Evolutionary conservation across 306 rosid genomes (phyloP).

Genomic region (Cicer yamashitae): DNA sequence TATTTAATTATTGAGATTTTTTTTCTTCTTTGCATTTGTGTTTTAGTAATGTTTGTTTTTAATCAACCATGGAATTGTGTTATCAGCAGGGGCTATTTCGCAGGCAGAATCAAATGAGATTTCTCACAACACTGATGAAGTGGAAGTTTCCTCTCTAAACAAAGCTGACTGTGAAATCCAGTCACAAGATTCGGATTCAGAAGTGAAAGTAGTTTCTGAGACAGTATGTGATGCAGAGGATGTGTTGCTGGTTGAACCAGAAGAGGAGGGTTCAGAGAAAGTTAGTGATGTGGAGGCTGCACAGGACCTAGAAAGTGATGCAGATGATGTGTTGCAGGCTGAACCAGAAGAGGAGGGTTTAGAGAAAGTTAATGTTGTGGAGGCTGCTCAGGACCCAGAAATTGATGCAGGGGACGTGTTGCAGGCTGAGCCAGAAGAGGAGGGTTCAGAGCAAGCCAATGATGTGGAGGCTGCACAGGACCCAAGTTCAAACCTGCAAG

Average conservation of each 20-base stretch:
- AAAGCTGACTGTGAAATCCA: background rate
- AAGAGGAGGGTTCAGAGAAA: background rate
- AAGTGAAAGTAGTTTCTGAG: background rate
- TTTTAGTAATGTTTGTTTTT: background rate
- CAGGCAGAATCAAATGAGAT: constrained; percentile 39
- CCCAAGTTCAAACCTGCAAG: constrained; percentile 20
- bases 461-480: constrained; percentile 6
- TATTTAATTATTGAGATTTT: no score
- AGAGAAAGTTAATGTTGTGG: background rate
- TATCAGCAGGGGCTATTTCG: constrained; percentile 49
- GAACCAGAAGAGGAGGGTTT: background rate
- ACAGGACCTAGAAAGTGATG: background rate
- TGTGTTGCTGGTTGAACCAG: background rate
- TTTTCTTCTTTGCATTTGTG: background rate
- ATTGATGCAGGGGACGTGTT: constrained; percentile 3
- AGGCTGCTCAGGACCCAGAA: background rate
- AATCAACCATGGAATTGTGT: background rate
- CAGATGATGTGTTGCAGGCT: constrained; percentile 9
- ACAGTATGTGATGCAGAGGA: background rate
- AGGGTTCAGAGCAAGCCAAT: constrained; percentile 5
- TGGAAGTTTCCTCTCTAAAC: constrained; percentile 47
- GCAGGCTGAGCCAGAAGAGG: constrained; percentile 25
- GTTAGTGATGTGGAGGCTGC: no score
- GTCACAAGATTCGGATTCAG: background rate
- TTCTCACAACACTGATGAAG: constrained; percentile 40